A percentile compares a stretch with the other conserved stretches of the same genome.
Conservation (phyloP, 1,284 basidiomycete species). For the Cerrena zonata region DNA sequence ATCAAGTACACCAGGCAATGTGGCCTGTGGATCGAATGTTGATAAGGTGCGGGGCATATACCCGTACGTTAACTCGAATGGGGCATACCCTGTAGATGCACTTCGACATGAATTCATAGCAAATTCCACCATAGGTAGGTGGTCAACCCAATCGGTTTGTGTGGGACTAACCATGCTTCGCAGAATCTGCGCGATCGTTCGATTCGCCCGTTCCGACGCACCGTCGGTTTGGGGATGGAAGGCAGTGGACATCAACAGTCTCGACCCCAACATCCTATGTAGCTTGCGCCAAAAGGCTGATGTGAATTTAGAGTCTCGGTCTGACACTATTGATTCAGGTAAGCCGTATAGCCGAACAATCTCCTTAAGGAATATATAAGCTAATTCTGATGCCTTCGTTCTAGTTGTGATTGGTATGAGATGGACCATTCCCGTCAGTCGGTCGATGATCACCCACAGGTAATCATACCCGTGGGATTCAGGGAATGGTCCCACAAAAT, state of each 20-base stretch:
- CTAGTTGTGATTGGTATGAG: conserved; percentile 23
- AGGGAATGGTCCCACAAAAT: conserved; percentile 35
- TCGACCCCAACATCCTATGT: conserved; percentile 29
- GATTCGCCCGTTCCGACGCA: conserved; percentile 34
- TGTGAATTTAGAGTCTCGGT: conserved; percentile 40
- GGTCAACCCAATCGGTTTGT: conserved; percentile 35
- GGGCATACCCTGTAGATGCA: conserved; percentile 25
- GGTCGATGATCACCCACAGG: conserved; percentile 29
- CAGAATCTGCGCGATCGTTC: conserved; percentile 35
- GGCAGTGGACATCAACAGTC: conserved; percentile 36
- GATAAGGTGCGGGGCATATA: conserved; percentile 4
- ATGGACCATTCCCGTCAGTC: conserved; percentile 31
- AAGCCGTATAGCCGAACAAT: conserved; percentile 38
- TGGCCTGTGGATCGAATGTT: background rate
- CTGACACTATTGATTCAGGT: conserved; percentile 34
- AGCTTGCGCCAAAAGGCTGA: conserved; percentile 37
- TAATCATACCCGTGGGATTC: conserved; percentile 14
- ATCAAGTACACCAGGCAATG: conserved; percentile 11
- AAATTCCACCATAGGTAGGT: conserved; percentile 32
- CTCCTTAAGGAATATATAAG: conserved; percentile 32
- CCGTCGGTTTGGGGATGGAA: too few species aligned
- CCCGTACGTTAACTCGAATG: conserved; percentile 24
- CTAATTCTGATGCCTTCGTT: conserved; percentile 31
- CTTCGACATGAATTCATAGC: conserved; percentile 27
- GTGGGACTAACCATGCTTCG: conserved; percentile 25